phyloP scores from a whole-genome alignment of 2,329 filamentous ascomycete genomes.

The Xylaria arbuscula region DNA sequence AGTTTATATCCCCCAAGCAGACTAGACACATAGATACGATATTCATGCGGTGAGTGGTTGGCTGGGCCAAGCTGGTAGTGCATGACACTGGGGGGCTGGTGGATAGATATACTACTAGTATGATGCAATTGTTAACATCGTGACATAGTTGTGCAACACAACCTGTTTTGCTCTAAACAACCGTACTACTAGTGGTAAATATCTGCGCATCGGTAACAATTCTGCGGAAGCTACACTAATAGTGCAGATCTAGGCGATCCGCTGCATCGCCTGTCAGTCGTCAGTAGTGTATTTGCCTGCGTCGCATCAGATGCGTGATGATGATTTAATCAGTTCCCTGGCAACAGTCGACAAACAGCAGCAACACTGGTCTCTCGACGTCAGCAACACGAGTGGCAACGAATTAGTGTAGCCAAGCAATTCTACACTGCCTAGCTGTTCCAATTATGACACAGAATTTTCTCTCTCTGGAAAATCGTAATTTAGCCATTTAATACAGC shows the following conservation, averaged over 20 bases:
- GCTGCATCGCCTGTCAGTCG: neutral
- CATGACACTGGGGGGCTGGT: slow-evolving; percentile 6
- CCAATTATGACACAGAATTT: too few species aligned
- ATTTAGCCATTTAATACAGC: slow-evolving; percentile 11
- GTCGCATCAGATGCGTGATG: slow-evolving; percentile 2
- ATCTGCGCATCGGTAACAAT: neutral
- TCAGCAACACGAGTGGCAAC: slow-evolving; percentile 31
- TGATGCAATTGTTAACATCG: slow-evolving; percentile 37
- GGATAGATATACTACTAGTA: slow-evolving; percentile 8
- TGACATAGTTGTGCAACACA: slow-evolving; percentile 29
- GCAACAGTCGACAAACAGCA: slow-evolving; percentile 2
- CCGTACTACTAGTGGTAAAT: neutral
- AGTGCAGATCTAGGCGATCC: slow-evolving; percentile 14
- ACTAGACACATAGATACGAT: neutral
- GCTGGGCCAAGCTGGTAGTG: neutral
- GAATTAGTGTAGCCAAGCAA: neutral
- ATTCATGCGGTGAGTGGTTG: slow-evolving; percentile 13
- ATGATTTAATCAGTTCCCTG: slow-evolving; percentile 19
- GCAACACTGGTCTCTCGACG: slow-evolving; percentile 14
- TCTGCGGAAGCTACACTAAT: neutral
- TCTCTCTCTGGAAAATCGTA: too few species aligned
- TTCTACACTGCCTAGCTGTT: neutral
- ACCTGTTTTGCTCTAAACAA: slow-evolving; percentile 25
- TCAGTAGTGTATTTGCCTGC: slow-evolving; percentile 2
- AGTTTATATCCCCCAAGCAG: neutral